A percentile compares a stretch with the other conserved stretches of the same genome.
Conservation (phyloP, 257 asterid species). For the Rubia yunnanensis region DNA sequence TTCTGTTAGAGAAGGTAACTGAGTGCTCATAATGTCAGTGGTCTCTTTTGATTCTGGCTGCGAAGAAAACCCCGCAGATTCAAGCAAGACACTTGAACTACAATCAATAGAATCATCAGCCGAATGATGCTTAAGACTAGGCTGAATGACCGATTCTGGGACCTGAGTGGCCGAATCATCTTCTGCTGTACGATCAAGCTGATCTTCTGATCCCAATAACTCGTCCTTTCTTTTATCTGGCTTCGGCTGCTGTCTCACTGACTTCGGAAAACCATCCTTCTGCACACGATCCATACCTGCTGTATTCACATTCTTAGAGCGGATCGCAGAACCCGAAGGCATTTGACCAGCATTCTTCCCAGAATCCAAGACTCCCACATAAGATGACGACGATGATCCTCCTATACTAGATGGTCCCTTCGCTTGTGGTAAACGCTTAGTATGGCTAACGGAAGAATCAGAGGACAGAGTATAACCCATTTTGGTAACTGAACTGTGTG, state of each 20-base stretch:
- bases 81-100: conserved; percentile 26
- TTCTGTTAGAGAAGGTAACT: conserved; percentile 27
- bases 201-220: conserved; percentile 12
- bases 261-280: conserved; percentile 14
- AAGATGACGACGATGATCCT: conserved; percentile 35
- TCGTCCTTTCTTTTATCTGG: conserved; percentile 21
- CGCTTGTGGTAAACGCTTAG: conserved; percentile 45
- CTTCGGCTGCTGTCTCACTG: conserved; percentile 4
- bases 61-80: conserved; percentile 19
- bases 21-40: conserved; percentile 19
- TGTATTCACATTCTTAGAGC: conserved; percentile 36
- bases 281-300: conserved; percentile 18
- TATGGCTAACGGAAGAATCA: conserved; percentile 34
- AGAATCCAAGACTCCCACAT: conserved; percentile 22
- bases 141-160: conserved; percentile 10
- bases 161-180: conserved; percentile 13
- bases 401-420: conserved; percentile 34
- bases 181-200: conserved; percentile 18
- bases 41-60: conserved; percentile 17
- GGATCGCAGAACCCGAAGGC: conserved; percentile 23
- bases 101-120: conserved; percentile 22
- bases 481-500: conserved; percentile 27
- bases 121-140: conserved; percentile 17
- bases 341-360: conserved; percentile 24
- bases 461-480: conserved; percentile 28